Evolutionary conservation across 257 asterid genomes (phyloP).

Genomic region (Pogostemon cablin): DNA sequence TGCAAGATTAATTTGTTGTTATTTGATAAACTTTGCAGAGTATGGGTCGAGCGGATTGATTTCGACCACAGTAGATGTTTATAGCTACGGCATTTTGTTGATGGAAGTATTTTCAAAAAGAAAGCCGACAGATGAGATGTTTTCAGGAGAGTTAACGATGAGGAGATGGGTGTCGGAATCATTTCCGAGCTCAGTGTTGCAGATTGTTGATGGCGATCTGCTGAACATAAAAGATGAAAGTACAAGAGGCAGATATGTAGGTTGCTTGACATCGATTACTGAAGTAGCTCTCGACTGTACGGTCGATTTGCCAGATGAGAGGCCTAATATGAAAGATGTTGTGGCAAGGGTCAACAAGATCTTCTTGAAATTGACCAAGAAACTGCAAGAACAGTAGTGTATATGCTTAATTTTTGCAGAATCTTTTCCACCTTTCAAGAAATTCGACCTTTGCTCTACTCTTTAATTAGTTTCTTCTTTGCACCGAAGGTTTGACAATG

Average conservation of each 20-base stretch:
- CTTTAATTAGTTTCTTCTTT: too few species aligned
- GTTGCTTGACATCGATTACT: not conserved
- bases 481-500: too few species aligned
- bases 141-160: slow-evolving; percentile 10
- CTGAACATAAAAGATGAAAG: not conserved
- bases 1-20: not conserved
- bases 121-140: slow-evolving; percentile 18
- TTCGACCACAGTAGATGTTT: slow-evolving; percentile 18
- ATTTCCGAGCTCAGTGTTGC: not conserved
- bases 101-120: not conserved
- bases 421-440: too few species aligned
- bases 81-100: slow-evolving; percentile 3
- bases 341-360: not conserved
- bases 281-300: not conserved
- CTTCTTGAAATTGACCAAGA: not conserved
- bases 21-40: not conserved
- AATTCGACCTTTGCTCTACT: too few species aligned
- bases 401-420: not conserved
- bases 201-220: slow-evolving; percentile 1
- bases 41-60: slow-evolving; percentile 7
- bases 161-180: slow-evolving; percentile 16
- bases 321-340: slow-evolving; percentile 10
- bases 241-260: not conserved
- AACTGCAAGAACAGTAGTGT: not conserved
- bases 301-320: not conserved